Evolutionary conservation across 805 yeast species (phyloP).

Genomic region (Zygoascus ofunaensis): DNA sequence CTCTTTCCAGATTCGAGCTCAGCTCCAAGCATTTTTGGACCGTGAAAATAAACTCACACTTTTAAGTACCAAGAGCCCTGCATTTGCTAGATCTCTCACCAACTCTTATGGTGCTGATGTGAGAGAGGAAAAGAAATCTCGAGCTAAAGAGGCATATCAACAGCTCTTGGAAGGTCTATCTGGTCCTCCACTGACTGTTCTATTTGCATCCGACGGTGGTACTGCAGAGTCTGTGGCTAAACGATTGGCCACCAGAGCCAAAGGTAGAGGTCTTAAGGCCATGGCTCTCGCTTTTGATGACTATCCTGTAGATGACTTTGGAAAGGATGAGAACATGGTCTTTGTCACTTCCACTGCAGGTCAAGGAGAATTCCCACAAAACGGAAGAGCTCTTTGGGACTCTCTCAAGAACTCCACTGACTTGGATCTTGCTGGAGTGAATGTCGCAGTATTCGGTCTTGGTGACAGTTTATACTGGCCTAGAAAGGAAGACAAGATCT

Average conservation of each 20-base stretch:
- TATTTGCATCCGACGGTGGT: slow-evolving; percentile 90
- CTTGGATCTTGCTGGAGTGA: slow-evolving; percentile 51
- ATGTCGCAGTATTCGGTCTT: slow-evolving; percentile 60
- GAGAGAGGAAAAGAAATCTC: slow-evolving; percentile 48
- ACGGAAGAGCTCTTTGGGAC: slow-evolving; percentile 74
- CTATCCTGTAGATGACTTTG: slow-evolving; percentile 59
- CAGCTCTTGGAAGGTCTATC: slow-evolving; percentile 75
- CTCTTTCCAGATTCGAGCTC: slow-evolving; percentile 70
- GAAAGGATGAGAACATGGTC: slow-evolving; percentile 59
- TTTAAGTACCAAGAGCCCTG: slow-evolving; percentile 61
- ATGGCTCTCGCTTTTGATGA: slow-evolving; percentile 64
- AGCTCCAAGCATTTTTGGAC: slow-evolving; percentile 70
- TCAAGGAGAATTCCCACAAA: slow-evolving; percentile 80
- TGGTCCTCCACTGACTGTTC: slow-evolving; percentile 84
- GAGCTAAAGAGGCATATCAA: slow-evolving; percentile 70
- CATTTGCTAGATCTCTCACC: slow-evolving; percentile 63
- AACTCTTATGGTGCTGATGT: slow-evolving; percentile 53
- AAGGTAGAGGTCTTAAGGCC: slow-evolving; percentile 68
- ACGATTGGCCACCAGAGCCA: slow-evolving; percentile 67
- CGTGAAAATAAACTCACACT: slow-evolving; percentile 82
- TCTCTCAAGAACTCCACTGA: slow-evolving; percentile 51
- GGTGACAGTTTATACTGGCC: slow-evolving; percentile 94
- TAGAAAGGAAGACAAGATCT: slow-evolving; percentile 87
- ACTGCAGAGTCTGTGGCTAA: slow-evolving; percentile 76
- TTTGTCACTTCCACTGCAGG: slow-evolving; percentile 71